phyloP scores from a whole-genome alignment of 768 basidiomycete species.

The Tylopilus rubrobrunneus region DNA sequence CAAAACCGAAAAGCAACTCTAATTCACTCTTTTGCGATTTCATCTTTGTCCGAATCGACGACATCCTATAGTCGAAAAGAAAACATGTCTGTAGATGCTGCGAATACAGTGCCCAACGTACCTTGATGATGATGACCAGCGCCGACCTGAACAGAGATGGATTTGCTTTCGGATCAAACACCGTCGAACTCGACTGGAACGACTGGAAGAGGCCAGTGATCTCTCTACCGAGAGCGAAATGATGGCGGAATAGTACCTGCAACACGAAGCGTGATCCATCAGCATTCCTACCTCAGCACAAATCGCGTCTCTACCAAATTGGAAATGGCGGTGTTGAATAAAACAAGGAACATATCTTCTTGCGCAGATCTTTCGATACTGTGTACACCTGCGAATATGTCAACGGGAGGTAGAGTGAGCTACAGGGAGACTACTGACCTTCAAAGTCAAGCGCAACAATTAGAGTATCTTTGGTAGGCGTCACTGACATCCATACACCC shows the following conservation, averaged over 20 bases:
- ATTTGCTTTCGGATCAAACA: slow-evolving; percentile 56
- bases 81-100: neutral
- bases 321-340: slow-evolving; percentile 64
- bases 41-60: slow-evolving; percentile 54
- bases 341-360: slow-evolving; percentile 58
- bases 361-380: slow-evolving; percentile 62
- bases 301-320: slow-evolving; percentile 48
- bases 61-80: slow-evolving; percentile 46
- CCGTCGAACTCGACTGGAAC: slow-evolving; percentile 54
- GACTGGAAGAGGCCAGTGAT: slow-evolving; percentile 60
- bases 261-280: neutral
- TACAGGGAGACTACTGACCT: slow-evolving; percentile 32
- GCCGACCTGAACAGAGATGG: slow-evolving; percentile 57
- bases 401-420: neutral
- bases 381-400: slow-evolving; percentile 42
- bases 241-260: slow-evolving; percentile 63
- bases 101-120: neutral
- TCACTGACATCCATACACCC: slow-evolving; percentile 67
- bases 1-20: neutral
- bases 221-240: slow-evolving; percentile 58
- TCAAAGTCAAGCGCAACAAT: slow-evolving; percentile 64
- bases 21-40: slow-evolving; percentile 55
- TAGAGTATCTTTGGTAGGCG: slow-evolving; percentile 50
- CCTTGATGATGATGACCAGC: slow-evolving; percentile 63
- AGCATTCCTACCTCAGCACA: neutral